Conservation (phyloP, 1,284 basidiomycete genomes). For the Veloporphyrellus conicus region DNA sequence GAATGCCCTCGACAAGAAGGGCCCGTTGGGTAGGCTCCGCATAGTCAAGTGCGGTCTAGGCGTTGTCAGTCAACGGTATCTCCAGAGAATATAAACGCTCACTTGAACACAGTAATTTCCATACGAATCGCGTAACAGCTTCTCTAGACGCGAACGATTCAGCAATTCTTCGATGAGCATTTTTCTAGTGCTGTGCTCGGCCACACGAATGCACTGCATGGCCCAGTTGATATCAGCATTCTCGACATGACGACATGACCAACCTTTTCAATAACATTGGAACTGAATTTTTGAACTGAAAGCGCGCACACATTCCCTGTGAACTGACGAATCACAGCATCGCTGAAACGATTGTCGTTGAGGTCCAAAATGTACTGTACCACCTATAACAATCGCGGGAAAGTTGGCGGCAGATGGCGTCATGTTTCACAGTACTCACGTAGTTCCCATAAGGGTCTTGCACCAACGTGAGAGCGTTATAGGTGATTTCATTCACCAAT, state of each 20-base stretch:
- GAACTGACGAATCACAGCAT: conserved; percentile 96
- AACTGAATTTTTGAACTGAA: conserved; percentile 98
- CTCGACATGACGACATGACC: conserved; percentile 10
- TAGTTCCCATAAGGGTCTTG: conserved; percentile 99
- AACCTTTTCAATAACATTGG: conserved; percentile 90
- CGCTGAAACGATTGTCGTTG: conserved; percentile 97
- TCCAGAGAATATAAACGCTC: conserved; percentile 17
- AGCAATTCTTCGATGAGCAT: conserved; percentile 94
- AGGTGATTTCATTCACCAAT: conserved; percentile 98
- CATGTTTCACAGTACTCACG: conserved; percentile 45
- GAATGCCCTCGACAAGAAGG: conserved; percentile 87
- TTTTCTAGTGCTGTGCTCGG: conserved; percentile 91
- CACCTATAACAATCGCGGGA: conserved; percentile 51
- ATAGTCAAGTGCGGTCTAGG: conserved; percentile 91
- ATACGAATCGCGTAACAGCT: conserved; percentile 90
- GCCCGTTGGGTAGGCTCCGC: conserved; percentile 86
- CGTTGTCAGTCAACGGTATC: conserved; percentile 3
- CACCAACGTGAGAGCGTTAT: conserved; percentile 94
- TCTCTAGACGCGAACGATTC: conserved; percentile 92
- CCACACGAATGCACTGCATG: conserved; percentile 89
- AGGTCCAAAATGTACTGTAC: conserved; percentile 97
- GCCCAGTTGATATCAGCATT: conserved; percentile 4
- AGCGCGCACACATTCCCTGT: conserved; percentile 96
- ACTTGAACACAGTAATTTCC: conserved; percentile 93
- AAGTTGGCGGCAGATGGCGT: background rate